Conservation (phyloP, 2,329 filamentous ascomycete genomes). For the Hypoxylon sp. region DNA sequence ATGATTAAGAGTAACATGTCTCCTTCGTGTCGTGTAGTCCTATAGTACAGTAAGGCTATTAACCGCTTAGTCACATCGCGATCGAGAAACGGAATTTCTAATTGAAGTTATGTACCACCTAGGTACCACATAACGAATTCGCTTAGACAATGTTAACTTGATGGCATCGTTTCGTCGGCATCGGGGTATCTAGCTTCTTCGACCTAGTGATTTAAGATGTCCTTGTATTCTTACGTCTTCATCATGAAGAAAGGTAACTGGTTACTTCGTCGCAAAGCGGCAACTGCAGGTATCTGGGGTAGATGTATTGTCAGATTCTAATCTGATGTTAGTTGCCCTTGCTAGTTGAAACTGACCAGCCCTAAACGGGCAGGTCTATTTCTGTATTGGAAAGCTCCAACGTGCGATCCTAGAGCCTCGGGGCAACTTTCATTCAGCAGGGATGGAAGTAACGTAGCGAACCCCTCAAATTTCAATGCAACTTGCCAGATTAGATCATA, state of each 20-base stretch:
- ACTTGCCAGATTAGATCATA: conserved; percentile 3
- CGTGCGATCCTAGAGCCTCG: conserved; percentile 3
- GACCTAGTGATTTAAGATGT: neutral
- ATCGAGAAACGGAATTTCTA: neutral
- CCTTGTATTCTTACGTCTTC: neutral
- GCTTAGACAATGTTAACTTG: neutral
- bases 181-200: neutral
- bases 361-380: conserved; percentile 23
- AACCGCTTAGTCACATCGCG: too few species aligned
- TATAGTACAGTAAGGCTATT: neutral
- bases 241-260: neutral
- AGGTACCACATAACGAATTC: neutral
- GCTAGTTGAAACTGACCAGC: neutral
- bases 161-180: neutral
- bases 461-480: conserved; percentile 8
- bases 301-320: conserved; percentile 18
- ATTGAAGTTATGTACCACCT: neutral
- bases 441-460: conserved; percentile 25
- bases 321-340: conserved; percentile 10
- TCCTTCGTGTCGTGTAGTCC: neutral
- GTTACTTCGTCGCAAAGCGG: neutral
- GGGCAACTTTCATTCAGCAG: conserved; percentile 1
- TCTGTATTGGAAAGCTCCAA: conserved; percentile 14
- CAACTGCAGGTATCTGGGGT: neutral
- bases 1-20: neutral